Conservation (phyloP, 306 rosid genomes). For the Cucurbita maxima region DNA sequence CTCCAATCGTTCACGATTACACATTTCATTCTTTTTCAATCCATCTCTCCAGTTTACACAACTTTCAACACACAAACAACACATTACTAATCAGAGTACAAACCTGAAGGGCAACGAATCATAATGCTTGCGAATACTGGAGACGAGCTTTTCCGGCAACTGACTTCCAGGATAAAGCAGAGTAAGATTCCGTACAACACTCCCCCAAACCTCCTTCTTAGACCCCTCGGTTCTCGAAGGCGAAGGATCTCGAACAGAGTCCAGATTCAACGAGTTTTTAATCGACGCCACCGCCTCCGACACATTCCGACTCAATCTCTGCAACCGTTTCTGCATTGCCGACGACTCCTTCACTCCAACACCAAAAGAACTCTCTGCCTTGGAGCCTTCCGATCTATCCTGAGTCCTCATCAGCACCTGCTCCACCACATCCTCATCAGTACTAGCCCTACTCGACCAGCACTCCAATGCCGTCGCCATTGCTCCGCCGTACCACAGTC, state of each 20-base stretch:
- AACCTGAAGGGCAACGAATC: conserved; percentile 87
- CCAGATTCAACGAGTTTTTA: conserved; percentile 63
- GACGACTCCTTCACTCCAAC: conserved; percentile 35
- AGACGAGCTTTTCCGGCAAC: conserved; percentile 79
- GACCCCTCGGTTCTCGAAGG: conserved; percentile 34
- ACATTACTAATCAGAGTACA: background rate
- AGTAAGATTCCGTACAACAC: conserved; percentile 58
- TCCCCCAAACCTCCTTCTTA: conserved; percentile 66
- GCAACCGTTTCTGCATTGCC: conserved; percentile 57
- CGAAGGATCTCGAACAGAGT: conserved; percentile 26
- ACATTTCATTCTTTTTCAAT: background rate
- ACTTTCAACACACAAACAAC: background rate
- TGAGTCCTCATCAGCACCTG: conserved; percentile 58
- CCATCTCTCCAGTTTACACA: background rate
- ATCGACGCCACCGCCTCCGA: conserved; percentile 65
- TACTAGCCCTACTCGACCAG: conserved; percentile 63
- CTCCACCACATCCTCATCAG: conserved; percentile 64
- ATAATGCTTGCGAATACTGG: conserved; percentile 75
- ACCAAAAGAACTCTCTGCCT: conserved; percentile 18
- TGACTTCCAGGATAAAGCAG: conserved; percentile 85
- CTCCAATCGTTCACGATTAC: background rate
- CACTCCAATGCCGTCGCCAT: conserved; percentile 89
- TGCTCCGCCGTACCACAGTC: background rate
- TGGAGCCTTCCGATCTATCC: conserved; percentile 44
- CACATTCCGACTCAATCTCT: conserved; percentile 58